Evolutionary conservation across 495 filamentous ascomycete species (phyloP).

Genomic region (Hyaloscypha finlandica): DNA sequence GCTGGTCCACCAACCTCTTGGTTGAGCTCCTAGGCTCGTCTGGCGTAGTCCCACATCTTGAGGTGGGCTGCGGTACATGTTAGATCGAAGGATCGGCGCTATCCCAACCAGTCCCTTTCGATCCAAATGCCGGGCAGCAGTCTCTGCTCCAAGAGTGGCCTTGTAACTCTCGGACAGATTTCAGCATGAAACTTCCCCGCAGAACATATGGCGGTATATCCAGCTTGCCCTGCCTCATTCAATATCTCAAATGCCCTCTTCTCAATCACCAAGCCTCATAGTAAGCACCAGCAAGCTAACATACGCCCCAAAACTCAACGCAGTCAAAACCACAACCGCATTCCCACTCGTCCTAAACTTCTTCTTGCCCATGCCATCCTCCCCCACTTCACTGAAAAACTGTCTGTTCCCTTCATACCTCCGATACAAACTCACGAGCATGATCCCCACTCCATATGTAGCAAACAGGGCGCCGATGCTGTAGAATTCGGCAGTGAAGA

Average conservation of each 20-base stretch:
- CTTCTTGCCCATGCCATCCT: constrained; percentile 64
- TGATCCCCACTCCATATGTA: constrained; percentile 81
- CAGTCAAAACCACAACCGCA: constrained; percentile 77
- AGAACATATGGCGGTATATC: background rate
- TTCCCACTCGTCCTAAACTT: constrained; percentile 90
- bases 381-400: constrained; percentile 80
- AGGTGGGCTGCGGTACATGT: too few relatives aligned
- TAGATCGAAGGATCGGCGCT: background rate
- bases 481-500: constrained; percentile 96
- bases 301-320: constrained; percentile 82
- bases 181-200: background rate
- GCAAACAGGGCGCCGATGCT: constrained; percentile 90
- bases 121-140: background rate
- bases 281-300: constrained; percentile 76
- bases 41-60: background rate
- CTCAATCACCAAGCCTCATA: constrained; percentile 23
- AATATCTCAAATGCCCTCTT: background rate
- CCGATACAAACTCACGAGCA: constrained; percentile 78
- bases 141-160: background rate
- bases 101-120: background rate
- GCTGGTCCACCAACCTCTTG: background rate
- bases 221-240: background rate
- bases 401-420: constrained; percentile 89
- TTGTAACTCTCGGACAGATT: background rate
- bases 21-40: background rate